Conservation (phyloP, 1,284 basidiomycete species). For the Puccinia brachypodii region DNA sequence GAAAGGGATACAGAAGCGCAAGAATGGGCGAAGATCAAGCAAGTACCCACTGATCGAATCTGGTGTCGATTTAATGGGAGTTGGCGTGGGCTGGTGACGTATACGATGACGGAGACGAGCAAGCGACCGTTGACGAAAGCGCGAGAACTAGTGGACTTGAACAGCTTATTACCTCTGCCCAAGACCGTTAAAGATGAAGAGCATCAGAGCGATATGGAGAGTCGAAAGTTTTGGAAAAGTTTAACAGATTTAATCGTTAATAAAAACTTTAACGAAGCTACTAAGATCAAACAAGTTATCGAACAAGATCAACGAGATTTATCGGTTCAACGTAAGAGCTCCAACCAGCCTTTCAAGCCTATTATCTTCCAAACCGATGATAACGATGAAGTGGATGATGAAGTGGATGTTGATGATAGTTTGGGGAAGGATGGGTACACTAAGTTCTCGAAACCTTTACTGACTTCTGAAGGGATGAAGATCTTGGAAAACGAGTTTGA, state of each 20-base stretch:
- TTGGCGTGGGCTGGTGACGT: slow-evolving; percentile 81
- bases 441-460: background rate
- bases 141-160: slow-evolving; percentile 70
- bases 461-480: background rate
- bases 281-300: slow-evolving; percentile 78
- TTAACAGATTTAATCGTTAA: slow-evolving; percentile 73
- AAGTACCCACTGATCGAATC: slow-evolving; percentile 76
- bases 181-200: slow-evolving; percentile 80
- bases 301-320: slow-evolving; percentile 87
- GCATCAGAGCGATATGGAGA: slow-evolving; percentile 77
- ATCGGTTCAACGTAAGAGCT: slow-evolving; percentile 66
- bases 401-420: background rate
- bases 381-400: background rate
- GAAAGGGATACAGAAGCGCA: slow-evolving; percentile 66
- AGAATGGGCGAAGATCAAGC: slow-evolving; percentile 79
- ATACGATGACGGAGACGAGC: slow-evolving; percentile 59
- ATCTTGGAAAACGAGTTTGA: slow-evolving; percentile 17
- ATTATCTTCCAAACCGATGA: slow-evolving; percentile 9
- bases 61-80: slow-evolving; percentile 82
- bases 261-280: slow-evolving; percentile 88
- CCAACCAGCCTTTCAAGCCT: slow-evolving; percentile 9
- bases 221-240: slow-evolving; percentile 80
- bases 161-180: slow-evolving; percentile 71
- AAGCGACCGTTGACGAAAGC: slow-evolving; percentile 52
- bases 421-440: background rate